Conservation (phyloP, 441 rosid genomes). For the Pelargonium fulgidum region DNA sequence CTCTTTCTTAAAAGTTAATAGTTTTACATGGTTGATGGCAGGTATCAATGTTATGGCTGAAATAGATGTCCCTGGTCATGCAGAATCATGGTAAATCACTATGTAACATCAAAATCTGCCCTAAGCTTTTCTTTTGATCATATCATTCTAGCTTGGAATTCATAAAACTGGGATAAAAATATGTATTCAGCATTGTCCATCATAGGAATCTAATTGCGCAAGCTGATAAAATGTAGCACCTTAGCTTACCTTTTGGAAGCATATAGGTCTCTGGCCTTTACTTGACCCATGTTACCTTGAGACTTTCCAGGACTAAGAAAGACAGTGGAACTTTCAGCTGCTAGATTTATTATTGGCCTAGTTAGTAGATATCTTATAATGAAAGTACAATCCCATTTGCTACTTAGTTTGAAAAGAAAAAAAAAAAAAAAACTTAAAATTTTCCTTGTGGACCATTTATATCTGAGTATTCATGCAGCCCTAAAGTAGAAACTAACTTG, state of each 20-base stretch:
- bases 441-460: too few relatives aligned
- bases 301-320: neutral
- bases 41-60: slow-evolving; percentile 94
- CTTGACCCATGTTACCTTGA: neutral
- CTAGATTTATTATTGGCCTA: neutral
- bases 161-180: neutral
- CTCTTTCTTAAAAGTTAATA: slow-evolving; percentile 9
- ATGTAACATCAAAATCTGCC: slow-evolving; percentile 1
- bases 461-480: too few relatives aligned
- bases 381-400: too few relatives aligned
- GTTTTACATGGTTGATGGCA: slow-evolving; percentile 31
- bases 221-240: neutral
- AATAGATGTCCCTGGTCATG: slow-evolving; percentile 95
- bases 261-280: slow-evolving; percentile 1
- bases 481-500: too few relatives aligned
- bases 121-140: neutral
- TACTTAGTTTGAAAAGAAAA: too few relatives aligned
- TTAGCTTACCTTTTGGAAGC: neutral
- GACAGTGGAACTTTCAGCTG: slow-evolving; percentile 3
- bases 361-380: neutral
- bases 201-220: neutral
- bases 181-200: neutral
- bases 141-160: neutral
- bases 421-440: too few relatives aligned
- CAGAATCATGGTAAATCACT: slow-evolving; percentile 74